Conservation (phyloP, 2,329 filamentous ascomycete genomes). For the Fusarium buxicola region DNA sequence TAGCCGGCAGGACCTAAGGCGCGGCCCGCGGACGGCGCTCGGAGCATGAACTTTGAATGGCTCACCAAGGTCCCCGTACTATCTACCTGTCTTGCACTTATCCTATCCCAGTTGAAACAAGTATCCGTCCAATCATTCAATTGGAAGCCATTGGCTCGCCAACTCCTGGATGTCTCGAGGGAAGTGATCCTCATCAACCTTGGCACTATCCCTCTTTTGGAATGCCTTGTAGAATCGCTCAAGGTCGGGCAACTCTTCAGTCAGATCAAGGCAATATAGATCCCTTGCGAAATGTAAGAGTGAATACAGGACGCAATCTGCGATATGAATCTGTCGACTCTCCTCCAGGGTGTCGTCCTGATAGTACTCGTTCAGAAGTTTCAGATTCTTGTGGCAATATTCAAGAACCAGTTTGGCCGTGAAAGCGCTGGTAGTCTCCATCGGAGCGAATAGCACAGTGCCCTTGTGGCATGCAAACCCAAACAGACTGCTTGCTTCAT, state of each 20-base stretch:
- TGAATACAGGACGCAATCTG: constrained; percentile 35
- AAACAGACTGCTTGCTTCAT: constrained; percentile 27
- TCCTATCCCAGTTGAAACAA: too few relatives aligned
- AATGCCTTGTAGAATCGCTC: constrained; percentile 26
- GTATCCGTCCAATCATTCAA: constrained; percentile 7
- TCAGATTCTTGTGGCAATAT: constrained; percentile 16
- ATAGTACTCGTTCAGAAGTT: constrained; percentile 23
- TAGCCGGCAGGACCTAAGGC: too few relatives aligned
- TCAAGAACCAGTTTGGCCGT: constrained; percentile 18
- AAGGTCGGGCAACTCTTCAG: constrained; percentile 13
- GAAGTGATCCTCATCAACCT: constrained; percentile 18
- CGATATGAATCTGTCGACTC: background rate
- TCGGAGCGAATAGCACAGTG: background rate
- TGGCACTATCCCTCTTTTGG: constrained; percentile 14
- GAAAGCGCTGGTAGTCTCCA: constrained; percentile 6
- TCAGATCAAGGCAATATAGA: constrained; percentile 16
- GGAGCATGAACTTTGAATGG: too few relatives aligned
- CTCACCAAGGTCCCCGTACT: background rate
- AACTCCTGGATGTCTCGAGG: constrained; percentile 15
- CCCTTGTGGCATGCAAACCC: constrained; percentile 35
- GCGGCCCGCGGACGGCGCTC: too few relatives aligned
- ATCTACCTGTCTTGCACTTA: too few relatives aligned
- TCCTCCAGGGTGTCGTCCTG: background rate
- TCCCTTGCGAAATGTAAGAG: constrained; percentile 32
- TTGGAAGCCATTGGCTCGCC: constrained; percentile 28